Evolutionary conservation across 345 rosid species (phyloP), one percentile per base, ranked within the genome.

Genomic region (Theobroma cacao): DNA sequence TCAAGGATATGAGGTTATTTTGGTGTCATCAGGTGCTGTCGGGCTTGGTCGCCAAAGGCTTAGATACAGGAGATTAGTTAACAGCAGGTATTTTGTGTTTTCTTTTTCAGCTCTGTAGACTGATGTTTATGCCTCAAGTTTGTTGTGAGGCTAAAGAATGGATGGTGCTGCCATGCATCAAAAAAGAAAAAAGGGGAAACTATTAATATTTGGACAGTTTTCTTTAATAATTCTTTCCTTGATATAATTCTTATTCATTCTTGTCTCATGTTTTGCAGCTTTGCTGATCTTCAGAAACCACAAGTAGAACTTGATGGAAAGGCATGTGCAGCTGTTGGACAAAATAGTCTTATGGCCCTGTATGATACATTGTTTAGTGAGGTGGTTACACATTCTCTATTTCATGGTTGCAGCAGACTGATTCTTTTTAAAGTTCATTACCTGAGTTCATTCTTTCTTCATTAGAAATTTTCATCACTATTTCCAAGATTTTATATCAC

Each of bases 301-400:
- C 99, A 90, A 84, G 71, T 75, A 75, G 98, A 97, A 67, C 88
- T 94, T 77, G 94, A 91, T 84, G 99, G 99, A 75, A 97, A 97
- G 89, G 99, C 95, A 34, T 97, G 98, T 83, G 99, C 99, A 30
- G 99, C 94, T 83, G 99, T 97, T 80, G 99, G 99, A 80, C 99
- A 97, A 82, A 97, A 90, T 72, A 87, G 97, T 84, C 91, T 97
- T 45, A 94, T 97, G 99, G 94, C 99, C 80, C 84, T 94, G 58
- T 97, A 94, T 82, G 99, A 97, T 88, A 77, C 94, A 45, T 80
- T 97, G 85, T 97, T 97, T 71, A 85, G 86, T 77, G 94, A 97
- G 98, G 92, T 91, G 67, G 62, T 68, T 80, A 65, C 24, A 6
- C 8, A 50, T 9, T 76, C 66, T 68, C n/a, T 66, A 33, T 64